These are phyloP conservation scores for Metschnikowia kunwiensis DNA, from an alignment of 805 yeast species.

Conservation along the genomic window DNA sequence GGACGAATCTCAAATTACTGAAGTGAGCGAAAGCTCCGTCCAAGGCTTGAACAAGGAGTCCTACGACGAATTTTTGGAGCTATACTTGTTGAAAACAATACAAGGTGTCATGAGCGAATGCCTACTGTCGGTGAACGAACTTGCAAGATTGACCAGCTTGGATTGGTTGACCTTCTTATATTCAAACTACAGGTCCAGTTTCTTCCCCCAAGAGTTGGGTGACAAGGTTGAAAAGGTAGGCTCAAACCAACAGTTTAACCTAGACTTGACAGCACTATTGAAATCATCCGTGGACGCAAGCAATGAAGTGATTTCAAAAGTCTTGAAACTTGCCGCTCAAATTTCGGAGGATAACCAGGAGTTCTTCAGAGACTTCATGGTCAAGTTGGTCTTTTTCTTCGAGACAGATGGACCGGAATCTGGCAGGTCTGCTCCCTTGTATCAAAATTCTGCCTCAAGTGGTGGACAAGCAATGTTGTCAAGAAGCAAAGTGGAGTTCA, in stretches of 20 bases:
- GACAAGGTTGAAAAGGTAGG: constrained; percentile 31
- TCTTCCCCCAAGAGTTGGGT: constrained; percentile 23
- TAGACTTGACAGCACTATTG: constrained; percentile 71
- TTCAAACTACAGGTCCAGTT: constrained; percentile 48
- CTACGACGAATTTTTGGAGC: constrained; percentile 40
- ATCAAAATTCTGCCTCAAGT: constrained; percentile 4
- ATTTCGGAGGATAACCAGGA: constrained; percentile 73
- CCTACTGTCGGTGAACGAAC: constrained; percentile 51
- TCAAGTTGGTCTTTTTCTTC: constrained; percentile 65
- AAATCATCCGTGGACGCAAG: constrained; percentile 68
- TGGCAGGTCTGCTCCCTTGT: constrained; percentile 30
- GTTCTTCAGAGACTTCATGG: constrained; percentile 72
- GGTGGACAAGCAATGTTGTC: constrained; percentile 39
- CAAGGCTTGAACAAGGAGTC: constrained; percentile 41
- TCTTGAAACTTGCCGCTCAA: constrained; percentile 66
- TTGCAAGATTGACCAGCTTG: constrained; percentile 75
- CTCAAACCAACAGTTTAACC: constrained; percentile 18
- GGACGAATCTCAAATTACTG: constrained; percentile 24
- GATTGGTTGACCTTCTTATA: constrained; percentile 90
- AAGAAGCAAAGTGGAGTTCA: constrained; percentile 62
- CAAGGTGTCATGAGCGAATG: constrained; percentile 67
- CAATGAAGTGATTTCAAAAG: constrained; percentile 73
- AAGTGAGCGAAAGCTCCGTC: constrained; percentile 52
- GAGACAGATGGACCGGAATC: constrained; percentile 49
- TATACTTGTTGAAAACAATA: constrained; percentile 50